Conservation (phyloP, 2,329 filamentous ascomycete genomes). For the Pseudogymnoascus sp. region DNA sequence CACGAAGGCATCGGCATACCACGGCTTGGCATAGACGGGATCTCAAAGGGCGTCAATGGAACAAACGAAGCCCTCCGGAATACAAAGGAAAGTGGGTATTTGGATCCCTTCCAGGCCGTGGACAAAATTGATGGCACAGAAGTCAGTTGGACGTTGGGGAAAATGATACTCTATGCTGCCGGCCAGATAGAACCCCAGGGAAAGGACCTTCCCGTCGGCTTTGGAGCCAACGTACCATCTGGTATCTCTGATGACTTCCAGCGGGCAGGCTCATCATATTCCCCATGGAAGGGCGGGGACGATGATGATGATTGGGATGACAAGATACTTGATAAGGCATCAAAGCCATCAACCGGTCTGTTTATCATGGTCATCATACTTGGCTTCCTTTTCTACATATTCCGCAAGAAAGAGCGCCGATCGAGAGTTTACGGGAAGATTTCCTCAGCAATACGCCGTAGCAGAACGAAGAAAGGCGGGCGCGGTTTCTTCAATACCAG, state of each 20-base stretch:
- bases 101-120: conserved; percentile 84
- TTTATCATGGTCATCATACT: conserved; percentile 72
- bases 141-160: conserved; percentile 94
- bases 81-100: conserved; percentile 68
- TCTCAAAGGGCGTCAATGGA: conserved; percentile 36
- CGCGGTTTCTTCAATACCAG: conserved; percentile 44
- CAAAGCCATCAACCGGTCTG: conserved; percentile 65
- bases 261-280: conserved; percentile 58
- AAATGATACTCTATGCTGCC: conserved; percentile 91
- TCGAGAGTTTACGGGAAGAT: conserved; percentile 52
- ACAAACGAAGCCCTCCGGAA: conserved; percentile 49
- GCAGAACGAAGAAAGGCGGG: conserved; percentile 36
- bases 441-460: conserved; percentile 35
- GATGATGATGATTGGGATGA: conserved; percentile 55
- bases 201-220: conserved; percentile 71
- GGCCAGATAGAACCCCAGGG: conserved; percentile 69
- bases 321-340: conserved; percentile 57
- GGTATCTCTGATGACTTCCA: conserved; percentile 71
- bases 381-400: conserved; percentile 60
- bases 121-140: conserved; percentile 88
- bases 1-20: conserved; percentile 95
- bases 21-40: conserved; percentile 68
- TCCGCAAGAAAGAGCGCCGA: conserved; percentile 73
- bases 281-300: conserved; percentile 25
- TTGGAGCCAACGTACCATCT: conserved; percentile 71